Evolutionary conservation across 805 yeast species (phyloP).

Genomic region (Kodamaea kakaduensis): DNA sequence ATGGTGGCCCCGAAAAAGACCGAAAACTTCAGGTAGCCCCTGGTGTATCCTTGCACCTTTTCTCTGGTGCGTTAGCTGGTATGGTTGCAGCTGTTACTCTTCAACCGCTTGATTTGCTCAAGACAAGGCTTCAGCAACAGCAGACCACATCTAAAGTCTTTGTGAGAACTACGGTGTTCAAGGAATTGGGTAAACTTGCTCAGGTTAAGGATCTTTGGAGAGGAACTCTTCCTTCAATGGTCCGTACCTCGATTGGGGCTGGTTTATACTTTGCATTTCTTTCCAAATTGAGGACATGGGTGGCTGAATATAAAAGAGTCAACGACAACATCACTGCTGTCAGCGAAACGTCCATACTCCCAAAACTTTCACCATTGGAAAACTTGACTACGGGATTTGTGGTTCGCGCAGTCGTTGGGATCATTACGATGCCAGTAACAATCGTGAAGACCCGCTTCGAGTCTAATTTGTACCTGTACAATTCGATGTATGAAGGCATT

Average conservation of each 20-base stretch:
- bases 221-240: conserved; percentile 87
- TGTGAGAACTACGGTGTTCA: conserved; percentile 29
- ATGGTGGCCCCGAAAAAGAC: not conserved
- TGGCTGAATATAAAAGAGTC: conserved; percentile 30
- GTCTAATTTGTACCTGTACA: conserved; percentile 70
- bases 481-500: conserved; percentile 58
- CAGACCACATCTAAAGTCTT: conserved; percentile 22
- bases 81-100: conserved; percentile 71
- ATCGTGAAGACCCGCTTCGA: conserved; percentile 86
- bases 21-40: conserved; percentile 1
- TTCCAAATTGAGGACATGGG: conserved; percentile 52
- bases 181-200: conserved; percentile 40
- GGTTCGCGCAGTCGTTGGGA: conserved; percentile 79
- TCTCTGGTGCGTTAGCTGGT: conserved; percentile 85
- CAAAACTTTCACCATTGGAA: conserved; percentile 64
- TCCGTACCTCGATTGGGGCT: conserved; percentile 87
- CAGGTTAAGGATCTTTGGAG: conserved; percentile 68
- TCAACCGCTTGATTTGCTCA: conserved; percentile 86
- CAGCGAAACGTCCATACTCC: conserved; percentile 47
- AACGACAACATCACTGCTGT: conserved; percentile 7
- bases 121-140: conserved; percentile 74
- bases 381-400: conserved; percentile 75
- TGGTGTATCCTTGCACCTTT: conserved; percentile 44
- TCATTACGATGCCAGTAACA: conserved; percentile 91
- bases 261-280: conserved; percentile 78